These are phyloP conservation scores for Physocladia obscura DNA, from an alignment of 192 early-diverging fungal genomes.

Conservation along the genomic window DNA sequence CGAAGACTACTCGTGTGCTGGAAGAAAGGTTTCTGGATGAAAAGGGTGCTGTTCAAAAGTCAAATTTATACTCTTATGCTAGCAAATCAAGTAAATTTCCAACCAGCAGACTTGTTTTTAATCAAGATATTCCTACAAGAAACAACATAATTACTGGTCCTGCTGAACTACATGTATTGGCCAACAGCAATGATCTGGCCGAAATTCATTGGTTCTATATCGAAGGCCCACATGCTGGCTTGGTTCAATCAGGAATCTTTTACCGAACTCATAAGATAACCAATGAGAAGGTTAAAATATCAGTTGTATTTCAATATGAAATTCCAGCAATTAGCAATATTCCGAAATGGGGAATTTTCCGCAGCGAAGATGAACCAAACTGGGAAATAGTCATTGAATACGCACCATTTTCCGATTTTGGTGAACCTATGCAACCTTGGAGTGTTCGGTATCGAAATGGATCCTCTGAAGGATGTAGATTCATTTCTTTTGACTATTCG, in stretches of 20 bases:
- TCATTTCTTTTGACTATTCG: constrained; percentile 41
- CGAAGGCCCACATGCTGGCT: background rate
- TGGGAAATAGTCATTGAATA: constrained; percentile 31
- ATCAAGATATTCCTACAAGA: constrained; percentile 4
- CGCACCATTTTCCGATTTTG: constrained; percentile 3
- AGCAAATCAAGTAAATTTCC: constrained; percentile 28
- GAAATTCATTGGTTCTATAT: background rate
- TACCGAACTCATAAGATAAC: background rate
- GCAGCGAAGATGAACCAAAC: constrained; percentile 1
- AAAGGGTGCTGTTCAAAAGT: no score
- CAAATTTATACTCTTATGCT: no score
- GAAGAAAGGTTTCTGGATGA: no score
- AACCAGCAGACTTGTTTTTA: background rate
- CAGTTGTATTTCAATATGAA: constrained; percentile 13
- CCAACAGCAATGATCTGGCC: no score
- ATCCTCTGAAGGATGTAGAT: background rate
- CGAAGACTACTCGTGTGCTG: no score
- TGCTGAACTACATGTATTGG: no score
- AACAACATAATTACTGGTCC: no score
- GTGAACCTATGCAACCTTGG: constrained; percentile 24
- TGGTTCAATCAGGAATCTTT: background rate
- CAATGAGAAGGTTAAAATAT: constrained; percentile 2
- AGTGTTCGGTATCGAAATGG: constrained; percentile 25
- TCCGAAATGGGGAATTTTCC: constrained; percentile 14
- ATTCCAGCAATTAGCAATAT: background rate